Conservation (phyloP, 2,329 filamentous ascomycete species). For the Aspergillus spinulosporus region DNA sequence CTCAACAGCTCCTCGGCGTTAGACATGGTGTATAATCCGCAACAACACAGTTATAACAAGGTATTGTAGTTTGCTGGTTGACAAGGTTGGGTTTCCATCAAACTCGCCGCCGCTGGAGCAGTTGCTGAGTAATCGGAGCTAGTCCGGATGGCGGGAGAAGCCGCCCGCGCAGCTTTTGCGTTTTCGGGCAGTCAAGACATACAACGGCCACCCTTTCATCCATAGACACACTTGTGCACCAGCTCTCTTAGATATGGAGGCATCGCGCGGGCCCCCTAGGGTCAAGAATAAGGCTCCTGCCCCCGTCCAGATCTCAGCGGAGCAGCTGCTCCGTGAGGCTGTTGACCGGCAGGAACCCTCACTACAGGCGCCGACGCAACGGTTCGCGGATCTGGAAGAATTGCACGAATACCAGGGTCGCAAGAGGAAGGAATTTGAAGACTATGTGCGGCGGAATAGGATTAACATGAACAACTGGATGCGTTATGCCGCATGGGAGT, state of each 20-base stretch:
- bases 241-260: constrained; percentile 68
- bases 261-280: constrained; percentile 83
- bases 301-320: constrained; percentile 87
- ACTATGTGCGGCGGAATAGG: constrained; percentile 93
- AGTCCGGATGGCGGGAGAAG: constrained; percentile 16
- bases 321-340: constrained; percentile 94
- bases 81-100: constrained; percentile 7
- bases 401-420: constrained; percentile 95
- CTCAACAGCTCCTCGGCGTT: constrained; percentile 91
- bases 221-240: neutral
- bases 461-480: constrained; percentile 99
- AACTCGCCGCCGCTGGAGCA: neutral
- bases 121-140: constrained; percentile 19
- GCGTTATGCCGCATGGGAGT: constrained; percentile 94
- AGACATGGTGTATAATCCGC: constrained; percentile 61
- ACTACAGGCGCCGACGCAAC: constrained; percentile 86
- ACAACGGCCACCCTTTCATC: constrained; percentile 1
- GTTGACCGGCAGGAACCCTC: constrained; percentile 91
- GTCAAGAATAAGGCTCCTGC: constrained; percentile 99
- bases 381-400: constrained; percentile 95
- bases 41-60: neutral
- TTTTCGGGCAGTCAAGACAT: constrained; percentile 5
- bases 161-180: constrained; percentile 23
- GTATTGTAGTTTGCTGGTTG: neutral
- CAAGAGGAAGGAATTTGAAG: constrained; percentile 94